Evolutionary conservation across 805 yeast genomes (phyloP), one percentile per base, ranked within the genome.

Genomic region (Yarrowia hollandica): DNA sequence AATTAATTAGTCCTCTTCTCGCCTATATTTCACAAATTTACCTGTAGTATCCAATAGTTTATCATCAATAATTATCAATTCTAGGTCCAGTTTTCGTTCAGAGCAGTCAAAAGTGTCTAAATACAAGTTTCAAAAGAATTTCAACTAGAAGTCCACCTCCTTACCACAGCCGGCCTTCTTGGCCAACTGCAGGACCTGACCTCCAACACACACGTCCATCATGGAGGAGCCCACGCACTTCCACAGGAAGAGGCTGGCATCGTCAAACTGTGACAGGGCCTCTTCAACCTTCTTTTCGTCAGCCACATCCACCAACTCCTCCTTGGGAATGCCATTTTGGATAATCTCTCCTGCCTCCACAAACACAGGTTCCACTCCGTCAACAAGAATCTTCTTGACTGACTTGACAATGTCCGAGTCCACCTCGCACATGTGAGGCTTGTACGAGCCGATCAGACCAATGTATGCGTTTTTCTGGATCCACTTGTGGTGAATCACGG

Each of bases 381-480:
- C 59, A 2, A 55, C 59, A 10, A 55, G 23, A 23, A 55, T 55
- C 31, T 39, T 38, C 21, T 52, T 37, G 11, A 52, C 44, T 6
- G 23, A 4, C 6, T 38, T 12, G 31, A 55, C 38, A 6, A 55
- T 28, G 3, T 16, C 31, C 2, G 50, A 28, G 7, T 55, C 59
- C 4, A 33, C 59, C 23, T 55, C 59, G 16, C 50, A 41, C 59
- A 55, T 55, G 39, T 55, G 50, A 4, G 59, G 59, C 38, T 55
- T 55, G 39, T 55, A 55, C 9, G 41, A 31, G 9, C 59, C 59
- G 30, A 55, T 55, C 9, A 55, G 39, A 2, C 50, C 48, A 12
- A 39, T 16, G 38, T 31, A 55, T 21, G 52, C 59, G 25, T 41
- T 31, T n/a, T 38, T 39, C n/a, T 37, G 25, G 35, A 52, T 15